A percentile compares a stretch with the other conserved stretches of the same genome.
These are phyloP conservation scores for Monotropa hypopitys DNA, from an alignment of 179 eudicot genomes.

Conservation along the genomic window DNA sequence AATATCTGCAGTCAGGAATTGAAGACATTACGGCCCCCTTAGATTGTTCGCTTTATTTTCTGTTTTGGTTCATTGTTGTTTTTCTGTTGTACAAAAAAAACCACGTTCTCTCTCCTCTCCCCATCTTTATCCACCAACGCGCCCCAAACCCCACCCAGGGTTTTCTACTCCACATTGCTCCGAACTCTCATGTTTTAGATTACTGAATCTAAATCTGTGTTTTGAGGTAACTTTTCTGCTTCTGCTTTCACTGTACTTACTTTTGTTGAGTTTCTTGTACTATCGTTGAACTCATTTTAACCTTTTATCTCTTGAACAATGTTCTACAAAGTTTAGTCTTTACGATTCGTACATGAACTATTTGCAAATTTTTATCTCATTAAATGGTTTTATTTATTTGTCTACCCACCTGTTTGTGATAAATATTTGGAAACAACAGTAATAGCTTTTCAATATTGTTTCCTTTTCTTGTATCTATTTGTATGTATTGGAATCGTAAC, in stretches of 20 bases:
- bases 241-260: background rate
- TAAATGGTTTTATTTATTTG: too few species aligned
- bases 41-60: too few species aligned
- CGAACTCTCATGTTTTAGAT: background rate
- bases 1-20: too few species aligned
- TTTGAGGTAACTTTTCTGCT: conserved; percentile 2
- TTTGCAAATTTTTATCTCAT: background rate
- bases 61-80: too few species aligned
- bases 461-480: too few species aligned
- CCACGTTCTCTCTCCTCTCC: background rate
- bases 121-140: conserved; percentile 3
- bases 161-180: conserved; percentile 4
- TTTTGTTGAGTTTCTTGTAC: background rate
- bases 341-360: too few species aligned
- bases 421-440: too few species aligned
- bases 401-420: too few species aligned
- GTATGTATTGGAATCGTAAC: too few species aligned
- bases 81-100: too few species aligned
- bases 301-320: background rate
- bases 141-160: conserved; percentile 7
- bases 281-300: background rate
- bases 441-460: too few species aligned
- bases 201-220: background rate
- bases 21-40: too few species aligned
- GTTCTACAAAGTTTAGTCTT: background rate